Base-by-base conservation (phyloP, 2,329 filamentous ascomycete species). In the Talaromyces sp. region DNA sequence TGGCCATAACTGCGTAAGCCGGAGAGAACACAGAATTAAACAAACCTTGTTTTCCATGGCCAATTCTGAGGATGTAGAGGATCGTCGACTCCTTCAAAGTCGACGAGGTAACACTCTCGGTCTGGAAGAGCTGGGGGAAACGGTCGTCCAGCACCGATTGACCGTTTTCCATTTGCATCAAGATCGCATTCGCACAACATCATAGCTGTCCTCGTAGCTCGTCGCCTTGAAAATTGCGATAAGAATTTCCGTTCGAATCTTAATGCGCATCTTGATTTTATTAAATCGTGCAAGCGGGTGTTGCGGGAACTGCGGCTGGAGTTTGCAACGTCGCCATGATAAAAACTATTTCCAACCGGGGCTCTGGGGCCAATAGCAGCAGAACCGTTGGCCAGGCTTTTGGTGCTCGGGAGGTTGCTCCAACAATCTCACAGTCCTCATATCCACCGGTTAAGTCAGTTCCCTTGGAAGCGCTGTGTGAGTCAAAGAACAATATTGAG, bases 11-110 rank as follows among this genome's bases (percentile, higher is more conserved):
- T 40, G 4, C 38, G 40, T 45, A 7, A 7, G n/a, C 7, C 3
- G 40, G 40, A 45, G 1, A 45, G 1, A n/a, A 19, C 40, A 45
- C 40, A 6, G n/a, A 47, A 15, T 7, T 34, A 2, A 60, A 27
- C 38, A 31, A n/a, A 78, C 77, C 85, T 86, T 68, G 75, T 79
- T 65, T 74, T 77, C 4, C 80, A 49, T 0, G 74, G 74, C 83
- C 83, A 85, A 67, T 85, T 86, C 69, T 82, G 80, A 1, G 83
- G 82, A 71, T 85, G 81, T 25, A 80, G 59, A 1, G 82, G 82
- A 67, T 86, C 84, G 61, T 83, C 76, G 0, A 72, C 72, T 0
- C 83, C 83, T 66, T 85, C 81, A 66, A 85, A 85, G 47, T 85
- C 83, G 17, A 85, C 82, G 2, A 86, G 81, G 68, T 86, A 86